Conservation (phyloP, 805 yeast genomes). For the Wickerhamiella bombiphila region DNA sequence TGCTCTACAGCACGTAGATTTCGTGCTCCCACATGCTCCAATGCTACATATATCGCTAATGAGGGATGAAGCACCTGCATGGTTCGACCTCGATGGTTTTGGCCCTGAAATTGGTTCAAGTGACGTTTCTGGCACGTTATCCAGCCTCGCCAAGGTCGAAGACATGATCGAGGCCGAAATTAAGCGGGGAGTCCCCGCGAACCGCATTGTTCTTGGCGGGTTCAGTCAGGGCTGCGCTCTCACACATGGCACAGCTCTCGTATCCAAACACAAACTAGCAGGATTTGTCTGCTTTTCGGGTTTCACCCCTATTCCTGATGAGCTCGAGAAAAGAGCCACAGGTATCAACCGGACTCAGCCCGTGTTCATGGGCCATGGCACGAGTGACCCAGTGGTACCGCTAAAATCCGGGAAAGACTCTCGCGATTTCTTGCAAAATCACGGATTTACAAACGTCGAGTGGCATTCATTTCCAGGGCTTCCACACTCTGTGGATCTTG, state of each 20-base stretch:
- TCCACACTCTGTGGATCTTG: conserved; percentile 52
- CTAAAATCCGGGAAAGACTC: conserved; percentile 25
- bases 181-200: conserved; percentile 24
- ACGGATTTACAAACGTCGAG: conserved; percentile 33
- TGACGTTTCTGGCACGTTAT: conserved; percentile 22
- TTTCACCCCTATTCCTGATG: conserved; percentile 31
- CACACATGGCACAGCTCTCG: conserved; percentile 29
- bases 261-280: conserved; percentile 41
- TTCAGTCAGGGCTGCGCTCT: conserved; percentile 91
- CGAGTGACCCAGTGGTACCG: conserved; percentile 50
- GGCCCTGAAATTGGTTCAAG: conserved; percentile 7
- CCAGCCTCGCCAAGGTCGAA: conserved; percentile 25
- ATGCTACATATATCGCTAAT: conserved; percentile 48
- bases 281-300: conserved; percentile 74
- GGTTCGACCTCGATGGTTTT: conserved; percentile 59
- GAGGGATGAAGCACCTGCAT: conserved; percentile 58
- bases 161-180: conserved; percentile 23
- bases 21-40: conserved; percentile 89
- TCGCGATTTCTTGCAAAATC: conserved; percentile 30
- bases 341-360: conserved; percentile 47
- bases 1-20: conserved; percentile 43
- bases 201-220: conserved; percentile 76
- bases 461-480: conserved; percentile 45
- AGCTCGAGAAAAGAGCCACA: conserved; percentile 8
- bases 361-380: conserved; percentile 81